Conservation (phyloP, 139 green algal genomes). For the Nannochloris sp. region DNA sequence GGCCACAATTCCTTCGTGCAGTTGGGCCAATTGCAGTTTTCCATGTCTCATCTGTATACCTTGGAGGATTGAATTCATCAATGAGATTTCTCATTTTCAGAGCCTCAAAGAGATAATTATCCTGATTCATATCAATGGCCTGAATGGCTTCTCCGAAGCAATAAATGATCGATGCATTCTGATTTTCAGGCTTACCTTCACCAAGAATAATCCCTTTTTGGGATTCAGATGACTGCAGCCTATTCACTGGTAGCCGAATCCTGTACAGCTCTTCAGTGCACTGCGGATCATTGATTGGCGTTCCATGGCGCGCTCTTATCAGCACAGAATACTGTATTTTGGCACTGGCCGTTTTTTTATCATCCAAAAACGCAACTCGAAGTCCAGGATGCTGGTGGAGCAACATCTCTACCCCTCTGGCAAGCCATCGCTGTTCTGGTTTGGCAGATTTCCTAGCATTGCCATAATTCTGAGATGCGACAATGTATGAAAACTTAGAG, state of each 20-base stretch:
- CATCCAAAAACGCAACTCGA: slow-evolving; percentile 52
- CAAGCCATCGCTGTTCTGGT: slow-evolving; percentile 36
- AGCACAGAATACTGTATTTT: slow-evolving; percentile 25
- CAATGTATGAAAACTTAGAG: slow-evolving; percentile 70
- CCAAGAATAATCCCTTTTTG: slow-evolving; percentile 49
- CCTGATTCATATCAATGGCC: slow-evolving; percentile 83
- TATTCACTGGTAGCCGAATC: slow-evolving; percentile 49
- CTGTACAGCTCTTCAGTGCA: slow-evolving; percentile 35
- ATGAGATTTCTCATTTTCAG: slow-evolving; percentile 74
- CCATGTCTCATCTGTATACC: slow-evolving; percentile 9
- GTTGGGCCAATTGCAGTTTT: not conserved
- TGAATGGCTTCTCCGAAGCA: slow-evolving; percentile 60
- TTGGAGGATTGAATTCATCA: slow-evolving; percentile 44
- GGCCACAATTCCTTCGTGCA: not conserved
- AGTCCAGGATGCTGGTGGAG: slow-evolving; percentile 45
- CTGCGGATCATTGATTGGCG: slow-evolving; percentile 12
- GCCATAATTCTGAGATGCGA: slow-evolving; percentile 56
- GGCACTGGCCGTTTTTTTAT: not conserved
- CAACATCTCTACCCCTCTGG: slow-evolving; percentile 42
- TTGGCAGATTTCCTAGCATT: slow-evolving; percentile 15
- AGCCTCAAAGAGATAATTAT: slow-evolving; percentile 76
- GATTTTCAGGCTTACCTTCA: slow-evolving; percentile 88
- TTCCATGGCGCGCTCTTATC: slow-evolving; percentile 18
- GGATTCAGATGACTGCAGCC: slow-evolving; percentile 10
- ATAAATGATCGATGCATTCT: slow-evolving; percentile 82